Evolutionary conservation across 2,329 filamentous ascomycete genomes (phyloP).

Genomic region (Penicillium hordei): DNA sequence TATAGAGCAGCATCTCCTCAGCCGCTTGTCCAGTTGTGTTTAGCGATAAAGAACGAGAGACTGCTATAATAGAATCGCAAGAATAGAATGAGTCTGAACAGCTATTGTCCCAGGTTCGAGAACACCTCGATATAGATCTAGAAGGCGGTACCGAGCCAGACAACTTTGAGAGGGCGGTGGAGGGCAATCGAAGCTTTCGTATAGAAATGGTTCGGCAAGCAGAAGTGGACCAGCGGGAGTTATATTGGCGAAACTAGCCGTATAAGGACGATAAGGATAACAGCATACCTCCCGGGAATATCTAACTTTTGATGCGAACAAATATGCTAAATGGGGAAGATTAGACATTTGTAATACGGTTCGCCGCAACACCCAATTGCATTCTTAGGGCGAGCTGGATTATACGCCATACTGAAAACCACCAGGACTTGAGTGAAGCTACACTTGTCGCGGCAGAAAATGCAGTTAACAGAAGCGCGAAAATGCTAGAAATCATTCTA

Average conservation of each 20-base stretch:
- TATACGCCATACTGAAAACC: no score
- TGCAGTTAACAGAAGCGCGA: no score
- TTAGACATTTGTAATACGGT: no score
- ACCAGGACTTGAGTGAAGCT: no score
- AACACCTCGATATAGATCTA: constrained; percentile 24
- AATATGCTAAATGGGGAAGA: neutral
- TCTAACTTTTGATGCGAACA: constrained; percentile 6
- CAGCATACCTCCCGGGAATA: constrained; percentile 14
- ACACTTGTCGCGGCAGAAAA: no score
- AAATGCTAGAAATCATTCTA: no score
- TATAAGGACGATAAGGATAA: constrained; percentile 27
- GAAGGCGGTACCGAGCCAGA: constrained; percentile 29
- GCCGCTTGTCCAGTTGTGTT: constrained; percentile 23
- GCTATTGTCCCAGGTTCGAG: constrained; percentile 22
- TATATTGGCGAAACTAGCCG: constrained; percentile 30
- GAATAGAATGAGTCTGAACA: constrained; percentile 31
- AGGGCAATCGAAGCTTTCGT: constrained; percentile 22
- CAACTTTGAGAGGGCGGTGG: constrained; percentile 24
- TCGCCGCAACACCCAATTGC: no score
- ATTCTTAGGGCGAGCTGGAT: no score
- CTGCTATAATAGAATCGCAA: constrained; percentile 22
- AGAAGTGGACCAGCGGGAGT: constrained; percentile 19
- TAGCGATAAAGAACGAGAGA: constrained; percentile 21
- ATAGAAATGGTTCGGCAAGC: constrained; percentile 27
- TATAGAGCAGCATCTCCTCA: constrained; percentile 43